phyloP scores from a whole-genome alignment of 805 yeast genomes.

The Cyberlindnera nakhonratchasimensis region DNA sequence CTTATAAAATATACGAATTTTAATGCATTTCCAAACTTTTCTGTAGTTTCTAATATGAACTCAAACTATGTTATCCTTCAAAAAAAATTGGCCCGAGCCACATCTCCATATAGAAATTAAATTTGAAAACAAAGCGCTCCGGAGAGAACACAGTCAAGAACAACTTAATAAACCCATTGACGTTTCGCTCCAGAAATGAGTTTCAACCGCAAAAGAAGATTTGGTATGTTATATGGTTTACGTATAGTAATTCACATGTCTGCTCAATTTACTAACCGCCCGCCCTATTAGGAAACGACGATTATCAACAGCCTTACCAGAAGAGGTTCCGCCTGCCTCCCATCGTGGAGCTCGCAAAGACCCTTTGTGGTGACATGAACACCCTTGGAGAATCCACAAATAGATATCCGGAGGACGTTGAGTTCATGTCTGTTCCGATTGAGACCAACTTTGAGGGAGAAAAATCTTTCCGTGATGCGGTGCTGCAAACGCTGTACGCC shows the following conservation, averaged over 20 bases:
- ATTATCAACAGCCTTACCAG: slow-evolving; percentile 23
- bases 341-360: slow-evolving; percentile 42
- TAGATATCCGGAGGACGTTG: slow-evolving; percentile 56
- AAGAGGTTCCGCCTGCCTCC: slow-evolving; percentile 39
- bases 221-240: slow-evolving; percentile 18
- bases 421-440: slow-evolving; percentile 64
- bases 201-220: slow-evolving; percentile 28
- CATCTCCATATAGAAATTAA: too few species aligned
- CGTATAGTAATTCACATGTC: neutral
- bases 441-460: slow-evolving; percentile 62
- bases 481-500: slow-evolving; percentile 63
- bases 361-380: slow-evolving; percentile 47
- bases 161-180: neutral
- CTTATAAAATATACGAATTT: too few species aligned
- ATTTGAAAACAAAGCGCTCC: neutral
- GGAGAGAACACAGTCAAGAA: neutral
- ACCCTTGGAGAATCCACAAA: slow-evolving; percentile 54
- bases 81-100: too few species aligned
- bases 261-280: slow-evolving; percentile 7
- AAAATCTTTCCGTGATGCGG: slow-evolving; percentile 53
- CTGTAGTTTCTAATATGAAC: too few species aligned
- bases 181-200: slow-evolving; percentile 17
- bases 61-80: too few species aligned
- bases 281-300: slow-evolving; percentile 24
- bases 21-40: too few species aligned